phyloP scores from a whole-genome alignment of 2,329 filamentous ascomycete species.

The Penicillium sp. region DNA sequence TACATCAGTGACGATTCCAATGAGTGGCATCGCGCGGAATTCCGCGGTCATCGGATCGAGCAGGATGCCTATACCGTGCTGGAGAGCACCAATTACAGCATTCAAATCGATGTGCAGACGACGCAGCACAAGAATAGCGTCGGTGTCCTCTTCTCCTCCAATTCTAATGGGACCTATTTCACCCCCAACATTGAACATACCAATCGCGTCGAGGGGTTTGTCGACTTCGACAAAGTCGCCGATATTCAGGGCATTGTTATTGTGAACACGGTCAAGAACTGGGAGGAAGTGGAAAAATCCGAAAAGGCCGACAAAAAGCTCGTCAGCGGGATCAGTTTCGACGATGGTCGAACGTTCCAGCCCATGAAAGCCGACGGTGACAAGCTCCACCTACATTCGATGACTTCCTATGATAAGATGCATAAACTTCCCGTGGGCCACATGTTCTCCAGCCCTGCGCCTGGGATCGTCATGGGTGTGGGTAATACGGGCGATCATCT shows the following conservation, averaged over 20 bases:
- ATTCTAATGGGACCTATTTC: slow-evolving; percentile 96
- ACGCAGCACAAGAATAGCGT: slow-evolving; percentile 58
- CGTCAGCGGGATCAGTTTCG: slow-evolving; percentile 81
- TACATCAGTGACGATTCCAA: slow-evolving; percentile 80
- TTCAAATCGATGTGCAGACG: slow-evolving; percentile 90
- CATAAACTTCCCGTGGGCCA: slow-evolving; percentile 65
- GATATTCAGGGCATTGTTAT: slow-evolving; percentile 89
- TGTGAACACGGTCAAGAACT: slow-evolving; percentile 85
- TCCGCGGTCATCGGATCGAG: slow-evolving; percentile 78
- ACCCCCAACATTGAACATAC: slow-evolving; percentile 87
- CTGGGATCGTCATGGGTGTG: slow-evolving; percentile 87
- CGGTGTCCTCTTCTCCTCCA: slow-evolving; percentile 88
- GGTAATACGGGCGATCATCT: slow-evolving; percentile 80
- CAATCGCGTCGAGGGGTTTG: slow-evolving; percentile 73
- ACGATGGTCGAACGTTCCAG: slow-evolving; percentile 85
- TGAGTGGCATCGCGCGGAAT: slow-evolving; percentile 87
- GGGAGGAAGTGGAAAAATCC: slow-evolving; percentile 60
- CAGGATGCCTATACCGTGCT: slow-evolving; percentile 84
- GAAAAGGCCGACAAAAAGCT: slow-evolving; percentile 57
- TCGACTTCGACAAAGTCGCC: slow-evolving; percentile 92
- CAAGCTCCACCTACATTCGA: slow-evolving; percentile 79
- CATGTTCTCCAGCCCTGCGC: slow-evolving; percentile 88
- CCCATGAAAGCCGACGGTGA: slow-evolving; percentile 61
- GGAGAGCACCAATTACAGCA: slow-evolving; percentile 95
- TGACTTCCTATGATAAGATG: slow-evolving; percentile 56